A percentile compares a stretch with the other conserved stretches of the same genome.
These are phyloP conservation scores for Dactylis glomerata DNA, from an alignment of 176 grass and related monocot species.

Conservation along the genomic window DNA sequence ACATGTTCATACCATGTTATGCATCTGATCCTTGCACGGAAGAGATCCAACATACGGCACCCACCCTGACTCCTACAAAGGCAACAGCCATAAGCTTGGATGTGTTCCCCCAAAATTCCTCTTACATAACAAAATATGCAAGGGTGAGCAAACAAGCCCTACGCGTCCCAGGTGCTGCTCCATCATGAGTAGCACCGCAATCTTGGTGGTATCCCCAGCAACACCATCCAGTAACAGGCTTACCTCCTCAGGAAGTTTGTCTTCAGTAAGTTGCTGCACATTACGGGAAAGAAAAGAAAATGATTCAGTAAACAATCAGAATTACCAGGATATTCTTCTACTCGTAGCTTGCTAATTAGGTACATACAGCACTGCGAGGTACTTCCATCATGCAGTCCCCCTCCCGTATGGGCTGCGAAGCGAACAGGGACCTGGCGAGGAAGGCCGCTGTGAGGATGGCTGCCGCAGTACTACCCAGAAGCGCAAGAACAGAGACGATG, in stretches of 20 bases:
- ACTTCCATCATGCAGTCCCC: conserved; percentile 56
- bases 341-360: too few species aligned
- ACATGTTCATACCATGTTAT: conserved; percentile 46
- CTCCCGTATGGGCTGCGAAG: conserved; percentile 25
- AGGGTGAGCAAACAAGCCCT: not conserved
- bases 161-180: conserved; percentile 44
- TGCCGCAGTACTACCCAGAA: not conserved
- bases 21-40: conserved; percentile 54
- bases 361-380: conserved; percentile 42
- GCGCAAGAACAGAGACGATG: not conserved
- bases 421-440: conserved; percentile 47
- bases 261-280: conserved; percentile 47
- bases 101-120: too few species aligned
- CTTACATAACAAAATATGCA: too few species aligned
- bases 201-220: conserved; percentile 20
- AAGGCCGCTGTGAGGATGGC: not conserved
- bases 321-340: not conserved
- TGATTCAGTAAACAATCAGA: not conserved
- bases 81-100: not conserved
- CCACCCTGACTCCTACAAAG: conserved; percentile 47
- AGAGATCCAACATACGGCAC: conserved; percentile 37
- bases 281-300: not conserved
- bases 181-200: conserved; percentile 50
- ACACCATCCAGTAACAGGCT: conserved; percentile 5
- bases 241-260: conserved; percentile 39